phyloP scores from a whole-genome alignment of 306 rosid genomes.

The Lathyrus sativus region DNA sequence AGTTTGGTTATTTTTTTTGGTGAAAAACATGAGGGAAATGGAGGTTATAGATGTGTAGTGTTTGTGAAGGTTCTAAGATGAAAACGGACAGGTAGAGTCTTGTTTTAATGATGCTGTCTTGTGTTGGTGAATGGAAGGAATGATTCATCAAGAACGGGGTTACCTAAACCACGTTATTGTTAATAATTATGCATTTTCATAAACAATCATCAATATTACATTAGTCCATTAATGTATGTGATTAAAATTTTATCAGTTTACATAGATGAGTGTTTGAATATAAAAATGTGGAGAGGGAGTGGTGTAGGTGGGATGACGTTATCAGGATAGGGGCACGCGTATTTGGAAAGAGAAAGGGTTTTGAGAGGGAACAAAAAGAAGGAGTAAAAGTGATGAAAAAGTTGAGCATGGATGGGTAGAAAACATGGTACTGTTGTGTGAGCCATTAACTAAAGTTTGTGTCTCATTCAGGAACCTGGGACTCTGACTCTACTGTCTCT shows the following conservation, averaged over 20 bases:
- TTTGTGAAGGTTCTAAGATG: slow-evolving; percentile 38
- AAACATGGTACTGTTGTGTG: slow-evolving; percentile 1
- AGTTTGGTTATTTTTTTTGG: slow-evolving; percentile 46
- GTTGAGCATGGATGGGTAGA: not conserved
- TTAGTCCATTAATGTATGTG: not conserved
- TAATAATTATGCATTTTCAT: slow-evolving; percentile 30
- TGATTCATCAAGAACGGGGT: slow-evolving; percentile 81
- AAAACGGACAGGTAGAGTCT: slow-evolving; percentile 73
- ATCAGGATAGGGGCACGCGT: slow-evolving; percentile 70
- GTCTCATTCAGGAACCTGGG: slow-evolving; percentile 48
- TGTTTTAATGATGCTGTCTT: slow-evolving; percentile 86
- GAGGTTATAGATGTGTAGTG: slow-evolving; percentile 31
- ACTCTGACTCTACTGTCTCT: slow-evolving; percentile 63
- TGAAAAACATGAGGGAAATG: slow-evolving; percentile 52
- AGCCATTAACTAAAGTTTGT: slow-evolving; percentile 37
- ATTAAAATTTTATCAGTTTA: too few relatives aligned
- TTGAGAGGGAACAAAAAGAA: slow-evolving; percentile 28
- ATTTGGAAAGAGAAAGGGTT: slow-evolving; percentile 55
- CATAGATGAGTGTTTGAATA: too few relatives aligned
- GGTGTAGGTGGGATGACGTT: slow-evolving; percentile 69
- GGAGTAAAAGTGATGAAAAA: slow-evolving; percentile 22
- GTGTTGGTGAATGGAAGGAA: slow-evolving; percentile 82
- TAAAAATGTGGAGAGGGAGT: not conserved
- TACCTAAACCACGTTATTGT: slow-evolving; percentile 47
- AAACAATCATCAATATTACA: not conserved